Conservation (phyloP, 257 asterid species). For the Capsicum pubescens region DNA sequence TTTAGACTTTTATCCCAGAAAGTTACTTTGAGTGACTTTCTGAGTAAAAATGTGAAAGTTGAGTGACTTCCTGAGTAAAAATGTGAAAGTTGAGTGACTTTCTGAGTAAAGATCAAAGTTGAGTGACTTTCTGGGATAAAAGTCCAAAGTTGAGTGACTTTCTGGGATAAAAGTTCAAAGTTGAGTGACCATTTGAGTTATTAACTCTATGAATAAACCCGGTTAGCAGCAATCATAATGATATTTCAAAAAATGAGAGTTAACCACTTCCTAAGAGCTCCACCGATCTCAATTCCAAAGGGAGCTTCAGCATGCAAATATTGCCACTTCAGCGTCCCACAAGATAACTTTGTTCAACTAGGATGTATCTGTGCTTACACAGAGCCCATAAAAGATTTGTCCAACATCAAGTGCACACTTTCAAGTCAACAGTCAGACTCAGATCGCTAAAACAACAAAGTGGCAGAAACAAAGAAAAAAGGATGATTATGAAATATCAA, state of each 20-base stretch:
- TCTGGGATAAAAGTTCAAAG: too few species aligned
- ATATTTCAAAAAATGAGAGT: background rate
- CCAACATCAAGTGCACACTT: background rate
- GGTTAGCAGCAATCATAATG: background rate
- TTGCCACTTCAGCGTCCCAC: background rate
- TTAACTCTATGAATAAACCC: background rate
- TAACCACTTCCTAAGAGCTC: background rate
- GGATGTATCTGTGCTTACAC: background rate
- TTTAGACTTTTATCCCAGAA: too few species aligned
- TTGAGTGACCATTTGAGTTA: too few species aligned
- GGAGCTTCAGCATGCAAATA: background rate
- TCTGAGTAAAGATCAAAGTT: too few species aligned
- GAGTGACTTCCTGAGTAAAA: too few species aligned
- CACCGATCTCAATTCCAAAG: background rate
- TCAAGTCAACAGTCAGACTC: slow-evolving; percentile 16
- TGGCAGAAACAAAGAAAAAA: background rate
- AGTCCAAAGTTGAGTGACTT: too few species aligned
- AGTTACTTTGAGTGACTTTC: too few species aligned
- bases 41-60: too few species aligned
- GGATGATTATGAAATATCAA: slow-evolving; percentile 1
- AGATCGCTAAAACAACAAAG: slow-evolving; percentile 14
- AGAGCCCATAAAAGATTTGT: background rate
- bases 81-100: too few species aligned
- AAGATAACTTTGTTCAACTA: background rate
- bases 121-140: too few species aligned